Evolutionary conservation across 805 yeast species (phyloP), one percentile per base, ranked within the genome.

Genomic region (Ogataea wickerhamii): DNA sequence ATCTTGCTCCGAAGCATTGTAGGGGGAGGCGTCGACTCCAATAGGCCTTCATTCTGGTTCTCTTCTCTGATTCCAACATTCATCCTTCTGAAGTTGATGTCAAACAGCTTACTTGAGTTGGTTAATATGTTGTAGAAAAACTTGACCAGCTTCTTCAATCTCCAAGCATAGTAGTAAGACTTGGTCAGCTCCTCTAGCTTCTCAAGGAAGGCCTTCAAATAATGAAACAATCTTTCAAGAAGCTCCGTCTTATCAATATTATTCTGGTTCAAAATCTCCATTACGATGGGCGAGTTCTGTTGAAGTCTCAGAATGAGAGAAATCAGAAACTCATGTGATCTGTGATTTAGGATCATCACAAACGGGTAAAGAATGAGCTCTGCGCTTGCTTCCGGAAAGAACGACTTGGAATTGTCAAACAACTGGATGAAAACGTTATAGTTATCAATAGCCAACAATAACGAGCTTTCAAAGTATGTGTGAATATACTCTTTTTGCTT

Each of bases 261-360:
- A 40, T 63, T 63, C 25, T 47, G 51, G 22, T 46, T 49, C 23
- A 64, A 44, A 31, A 63, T 61, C 30, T 61, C 66, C 42, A 54
- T 48, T 13, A 61, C 49, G 1, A 63, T 39, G 1, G 67, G 65
- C 4, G 65, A 60, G 33, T 49, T 55, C 40, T 63, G 67, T 37
- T 64, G 68, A 36, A 64, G 63, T 52, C 81, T 64, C 36, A 76
- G 49, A 18, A 76, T 68, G 48, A 76, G 53, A 29, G 80, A 74
- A n/a, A 76, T 75, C 57, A 76, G 63, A 47, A 76, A 76, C 46
- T 76, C 80, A 50, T 73, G 66, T 4, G 80, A 71, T 45, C 82
- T 63, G 46, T 76, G 80, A 41, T 78, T 78, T 26, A 73, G 61
- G 35, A 74, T 68, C 51, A 76, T 52, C 51, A 76, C 61, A 44